A percentile compares a stretch with the other conserved stretches of the same genome.
Evolutionary conservation across 108 stramenopile species (phyloP).

Genomic region (Cyclotella distinguenda): DNA sequence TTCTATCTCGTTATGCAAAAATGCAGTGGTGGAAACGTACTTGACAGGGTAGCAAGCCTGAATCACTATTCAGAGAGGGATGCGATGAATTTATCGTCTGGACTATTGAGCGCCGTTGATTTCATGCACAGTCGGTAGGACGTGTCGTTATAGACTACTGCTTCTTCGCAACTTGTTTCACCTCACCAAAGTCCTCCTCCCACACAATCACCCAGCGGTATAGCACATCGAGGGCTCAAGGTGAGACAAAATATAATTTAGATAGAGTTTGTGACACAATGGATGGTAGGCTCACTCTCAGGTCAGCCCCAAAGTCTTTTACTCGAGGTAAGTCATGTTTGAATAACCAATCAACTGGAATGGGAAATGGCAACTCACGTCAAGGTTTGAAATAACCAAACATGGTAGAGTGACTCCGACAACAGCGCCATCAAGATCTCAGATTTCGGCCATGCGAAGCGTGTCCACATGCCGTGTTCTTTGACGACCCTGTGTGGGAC

Average conservation of each 20-base stretch:
- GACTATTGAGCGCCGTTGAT: constrained; percentile 73
- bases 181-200: too few species aligned
- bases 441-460: constrained; percentile 95
- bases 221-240: constrained; percentile 94
- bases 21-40: constrained; percentile 93
- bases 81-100: constrained; percentile 78
- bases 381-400: not conserved
- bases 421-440: constrained; percentile 79
- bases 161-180: too few species aligned
- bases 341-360: constrained; percentile 11
- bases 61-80: constrained; percentile 92
- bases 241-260: constrained; percentile 4
- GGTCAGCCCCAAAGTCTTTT: constrained; percentile 92
- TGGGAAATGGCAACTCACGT: not conserved
- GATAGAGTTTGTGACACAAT: not conserved
- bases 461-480: constrained; percentile 73
- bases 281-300: not conserved
- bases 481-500: constrained; percentile 89
- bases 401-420: constrained; percentile 65
- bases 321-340: constrained; percentile 46
- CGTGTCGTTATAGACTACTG: too few species aligned
- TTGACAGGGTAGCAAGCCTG: constrained; percentile 89
- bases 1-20: constrained; percentile 92
- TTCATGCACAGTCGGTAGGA: constrained; percentile 71
- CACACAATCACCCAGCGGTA: constrained; percentile 21